A percentile compares a stretch with the other conserved stretches of the same genome.
phyloP scores from a whole-genome alignment of 2,329 filamentous ascomycete genomes.

The Periconia sp. region DNA sequence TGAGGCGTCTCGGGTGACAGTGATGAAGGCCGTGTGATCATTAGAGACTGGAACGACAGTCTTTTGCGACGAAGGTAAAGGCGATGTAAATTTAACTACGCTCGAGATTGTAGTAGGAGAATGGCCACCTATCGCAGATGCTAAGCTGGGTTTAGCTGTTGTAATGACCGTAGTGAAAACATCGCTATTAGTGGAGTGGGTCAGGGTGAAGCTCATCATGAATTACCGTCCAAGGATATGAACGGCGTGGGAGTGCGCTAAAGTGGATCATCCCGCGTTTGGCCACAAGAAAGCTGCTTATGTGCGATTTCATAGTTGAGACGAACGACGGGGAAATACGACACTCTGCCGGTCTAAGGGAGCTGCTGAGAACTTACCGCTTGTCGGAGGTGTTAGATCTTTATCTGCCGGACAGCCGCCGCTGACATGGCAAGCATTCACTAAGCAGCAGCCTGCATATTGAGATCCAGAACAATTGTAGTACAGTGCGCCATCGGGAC shows the following conservation, averaged over 20 bases:
- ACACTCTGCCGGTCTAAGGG: slow-evolving; percentile 4
- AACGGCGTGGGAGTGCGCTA: no score
- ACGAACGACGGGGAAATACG: slow-evolving; percentile 5
- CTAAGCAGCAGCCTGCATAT: slow-evolving; percentile 33
- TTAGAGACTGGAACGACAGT: slow-evolving; percentile 17
- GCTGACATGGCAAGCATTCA: slow-evolving; percentile 24
- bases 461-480: slow-evolving; percentile 21
- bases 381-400: slow-evolving; percentile 20
- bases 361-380: slow-evolving; percentile 19
- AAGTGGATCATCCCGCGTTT: background rate
- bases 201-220: no score
- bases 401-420: slow-evolving; percentile 27
- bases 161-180: background rate
- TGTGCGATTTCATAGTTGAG: slow-evolving; percentile 2
- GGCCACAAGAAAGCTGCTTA: background rate
- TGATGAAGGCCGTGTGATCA: slow-evolving; percentile 16
- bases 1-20: slow-evolving; percentile 7
- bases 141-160: slow-evolving; percentile 5
- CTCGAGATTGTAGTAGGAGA: background rate
- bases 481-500: slow-evolving; percentile 23
- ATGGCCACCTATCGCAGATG: background rate
- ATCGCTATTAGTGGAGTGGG: background rate
- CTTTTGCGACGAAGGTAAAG: slow-evolving; percentile 7
- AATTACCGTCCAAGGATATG: no score
- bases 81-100: background rate